phyloP scores from a whole-genome alignment of 1,284 basidiomycete species.

The Neolentinus lepideus region DNA sequence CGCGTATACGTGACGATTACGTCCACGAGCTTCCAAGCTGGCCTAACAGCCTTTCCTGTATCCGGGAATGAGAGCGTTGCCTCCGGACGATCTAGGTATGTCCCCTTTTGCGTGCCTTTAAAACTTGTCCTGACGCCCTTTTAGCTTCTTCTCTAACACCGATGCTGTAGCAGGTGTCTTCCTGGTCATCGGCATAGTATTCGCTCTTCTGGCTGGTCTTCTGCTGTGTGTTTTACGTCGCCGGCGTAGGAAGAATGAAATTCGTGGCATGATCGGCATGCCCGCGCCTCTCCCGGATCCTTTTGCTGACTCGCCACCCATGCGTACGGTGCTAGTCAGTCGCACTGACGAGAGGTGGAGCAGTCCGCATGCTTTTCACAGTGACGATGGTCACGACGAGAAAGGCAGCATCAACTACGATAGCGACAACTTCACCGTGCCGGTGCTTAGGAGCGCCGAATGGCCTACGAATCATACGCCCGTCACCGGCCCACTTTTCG shows the following conservation, averaged over 20 bases:
- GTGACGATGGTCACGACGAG: neutral
- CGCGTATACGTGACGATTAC: neutral
- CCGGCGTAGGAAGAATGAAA: constrained; percentile 21
- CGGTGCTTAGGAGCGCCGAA: neutral
- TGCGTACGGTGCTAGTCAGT: neutral
- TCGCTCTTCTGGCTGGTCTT: constrained; percentile 24
- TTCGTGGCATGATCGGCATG: constrained; percentile 23
- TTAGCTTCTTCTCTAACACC: constrained; percentile 46
- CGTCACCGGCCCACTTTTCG: constrained; percentile 9
- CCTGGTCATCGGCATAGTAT: constrained; percentile 36
- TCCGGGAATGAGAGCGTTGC: neutral
- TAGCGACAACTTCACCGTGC: neutral
- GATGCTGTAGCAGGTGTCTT: constrained; percentile 54
- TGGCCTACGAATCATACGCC: neutral
- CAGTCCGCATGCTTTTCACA: neutral
- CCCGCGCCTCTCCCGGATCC: constrained; percentile 8
- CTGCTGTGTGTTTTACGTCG: constrained; percentile 27
- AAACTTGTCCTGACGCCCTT: neutral
- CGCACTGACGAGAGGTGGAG: neutral
- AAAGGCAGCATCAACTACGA: neutral
- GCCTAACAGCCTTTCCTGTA: neutral
- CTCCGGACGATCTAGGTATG: neutral
- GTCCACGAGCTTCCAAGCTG: neutral
- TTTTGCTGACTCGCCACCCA: neutral
- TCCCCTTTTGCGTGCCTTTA: neutral